Base-by-base conservation (phyloP, 1,284 basidiomycete genomes). In the Coniophora puteana region DNA sequence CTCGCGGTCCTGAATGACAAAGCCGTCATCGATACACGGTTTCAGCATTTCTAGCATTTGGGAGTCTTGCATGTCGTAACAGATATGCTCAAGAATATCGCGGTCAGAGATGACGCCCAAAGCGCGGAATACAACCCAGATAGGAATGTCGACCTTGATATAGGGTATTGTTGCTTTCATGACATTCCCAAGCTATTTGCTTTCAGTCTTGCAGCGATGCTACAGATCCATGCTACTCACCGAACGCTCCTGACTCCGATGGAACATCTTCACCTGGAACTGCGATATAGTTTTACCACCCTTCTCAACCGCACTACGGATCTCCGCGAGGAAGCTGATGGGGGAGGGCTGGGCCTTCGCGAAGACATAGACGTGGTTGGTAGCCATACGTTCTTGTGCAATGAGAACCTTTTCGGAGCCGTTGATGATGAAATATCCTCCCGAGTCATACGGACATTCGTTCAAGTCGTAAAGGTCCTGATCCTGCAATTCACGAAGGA, bases 371-470 rank as follows among this genome's bases (percentile, higher is more conserved):
- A 99, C 96, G 58, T 97, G 94, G 67, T 99, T 99, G 29, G 93
- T 95, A 8, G 96, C 95, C 94, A 99, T 99, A 40, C 96, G 83
- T 65, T 99, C 95, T 63, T 99, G 95, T 0, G 96, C 95, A 66
- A 99, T 99, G 51, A 99, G 76, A 21, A 99, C 95, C 66, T 99
- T 99, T 66, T 99, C 95, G 2, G 96, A 99, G 21, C 95, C 95
- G 56, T 98, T 99, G 71, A 99, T 98, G 63, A 99, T 92, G 63
- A 99, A 99, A 67, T 99, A 99, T 46, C 95, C 95, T 62, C 95
- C 95, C 41, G 92, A 91, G 65, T 99, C 96, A 59, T 94, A 95
- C 2, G 95, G 95, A 57, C 95, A 99, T 67, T 99, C 95, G 59
- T 96, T 96, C 51, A 97, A 69, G 54, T 93, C 86, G 62, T 87